Evolutionary conservation across 805 yeast species (phyloP).

Genomic region (Ogataea salicorniae): DNA sequence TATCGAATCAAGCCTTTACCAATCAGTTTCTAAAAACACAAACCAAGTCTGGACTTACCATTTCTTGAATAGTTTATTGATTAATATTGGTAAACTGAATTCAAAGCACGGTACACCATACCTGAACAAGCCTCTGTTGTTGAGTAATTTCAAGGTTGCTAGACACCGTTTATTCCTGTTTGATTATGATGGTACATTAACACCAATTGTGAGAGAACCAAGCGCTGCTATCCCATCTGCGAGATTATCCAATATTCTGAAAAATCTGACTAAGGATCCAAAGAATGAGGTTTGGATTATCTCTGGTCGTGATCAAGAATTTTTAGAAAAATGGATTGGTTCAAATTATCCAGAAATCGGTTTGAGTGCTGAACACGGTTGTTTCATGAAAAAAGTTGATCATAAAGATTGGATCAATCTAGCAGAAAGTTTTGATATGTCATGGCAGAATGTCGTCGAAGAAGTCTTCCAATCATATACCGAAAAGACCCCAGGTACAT

Average conservation of each 20-base stretch:
- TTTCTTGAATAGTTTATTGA: conserved; percentile 42
- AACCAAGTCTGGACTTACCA: conserved; percentile 75
- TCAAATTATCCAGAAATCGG: conserved; percentile 58
- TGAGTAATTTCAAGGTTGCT: conserved; percentile 55
- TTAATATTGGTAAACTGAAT: conserved; percentile 29
- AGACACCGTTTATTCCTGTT: conserved; percentile 74
- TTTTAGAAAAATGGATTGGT: conserved; percentile 87
- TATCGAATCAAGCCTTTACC: conserved; percentile 51
- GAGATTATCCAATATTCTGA: conserved; percentile 54
- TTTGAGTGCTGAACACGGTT: conserved; percentile 95
- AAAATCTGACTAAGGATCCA: conserved; percentile 64
- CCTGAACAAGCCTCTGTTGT: conserved; percentile 63
- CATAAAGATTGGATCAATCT: conserved; percentile 72
- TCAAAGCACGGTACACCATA: conserved; percentile 70
- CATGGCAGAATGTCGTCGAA: conserved; percentile 86
- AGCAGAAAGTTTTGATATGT: conserved; percentile 79
- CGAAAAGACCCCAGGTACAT: conserved; percentile 85
- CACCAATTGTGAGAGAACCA: conserved; percentile 95
- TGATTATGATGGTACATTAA: conserved; percentile 96
- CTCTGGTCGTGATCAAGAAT: conserved; percentile 90
- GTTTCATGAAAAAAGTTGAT: conserved; percentile 78
- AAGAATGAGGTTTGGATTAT: conserved; percentile 89
- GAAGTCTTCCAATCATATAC: conserved; percentile 71
- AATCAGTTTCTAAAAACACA: conserved; percentile 62
- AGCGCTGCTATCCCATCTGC: conserved; percentile 96